Base-by-base conservation (phyloP, 345 rosid genomes). In the Brassica cretica region DNA sequence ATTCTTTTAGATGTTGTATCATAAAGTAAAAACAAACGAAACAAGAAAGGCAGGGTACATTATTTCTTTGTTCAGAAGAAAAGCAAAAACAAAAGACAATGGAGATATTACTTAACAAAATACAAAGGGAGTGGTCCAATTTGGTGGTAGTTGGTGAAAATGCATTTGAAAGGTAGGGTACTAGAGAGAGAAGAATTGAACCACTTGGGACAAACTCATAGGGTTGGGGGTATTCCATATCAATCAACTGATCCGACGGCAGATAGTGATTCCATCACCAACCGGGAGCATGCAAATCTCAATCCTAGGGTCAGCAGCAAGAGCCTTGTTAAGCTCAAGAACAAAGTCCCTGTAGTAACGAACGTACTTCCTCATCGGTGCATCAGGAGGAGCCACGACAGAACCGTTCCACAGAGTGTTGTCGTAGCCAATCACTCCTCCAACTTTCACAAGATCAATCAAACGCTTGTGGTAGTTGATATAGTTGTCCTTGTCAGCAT, bases 321-420 rank as follows among this genome's bases (percentile, higher is more conserved):
- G 92, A 35, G 97, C 94, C 86, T 93, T 93, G 89, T 96, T 93
- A 55, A 96, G 93, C 87, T 93, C 97, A 87, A 87, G 76, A 63
- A 91, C 97, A 56, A 90, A 91, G 85, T 96, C 96, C 66, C 99
- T 84, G 82, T 91, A 90, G 56, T 93, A 89, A 85, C 89, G 84
- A 1, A 96, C 93, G 9, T 90, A 93, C 76, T 96, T 90, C 87
- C 93, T 86, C 73, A 91, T 74, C 0, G 98, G 93, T 0, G 94
- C 97, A 64, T 93, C 98, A 2, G 96, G 82, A 4, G 97, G 88
- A 3, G 94, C 96, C 12, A 87, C 98, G 62, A 93, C 97, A 1
- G 99, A 90, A 10, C 99, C 99, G 21, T 90, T 91, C 98, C 98
- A 93, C 14, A 96, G 79, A 84, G 98, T 93, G 90, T 96, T 93